phyloP scores from a whole-genome alignment of 805 yeast genomes.

The Saturnispora silvae region DNA sequence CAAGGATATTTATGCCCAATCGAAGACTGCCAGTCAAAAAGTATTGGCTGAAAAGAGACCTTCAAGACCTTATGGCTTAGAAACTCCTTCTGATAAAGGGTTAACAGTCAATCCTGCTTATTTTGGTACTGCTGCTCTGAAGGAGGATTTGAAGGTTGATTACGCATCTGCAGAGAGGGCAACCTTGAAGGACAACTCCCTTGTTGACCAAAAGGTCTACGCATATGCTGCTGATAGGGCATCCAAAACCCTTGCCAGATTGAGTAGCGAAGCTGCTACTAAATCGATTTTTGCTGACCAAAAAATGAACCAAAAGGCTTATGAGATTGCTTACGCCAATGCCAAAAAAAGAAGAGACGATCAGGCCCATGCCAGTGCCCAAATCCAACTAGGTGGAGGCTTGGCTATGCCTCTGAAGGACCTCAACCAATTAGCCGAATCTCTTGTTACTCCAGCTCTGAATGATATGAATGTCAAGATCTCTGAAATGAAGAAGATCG shows the following conservation, averaged over 20 bases:
- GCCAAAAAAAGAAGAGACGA: constrained; percentile 40
- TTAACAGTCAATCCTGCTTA: constrained; percentile 29
- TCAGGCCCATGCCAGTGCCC: constrained; percentile 33
- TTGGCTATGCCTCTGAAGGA: constrained; percentile 64
- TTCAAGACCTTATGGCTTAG: constrained; percentile 26
- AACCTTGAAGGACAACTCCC: constrained; percentile 26
- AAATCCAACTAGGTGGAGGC: constrained; percentile 83
- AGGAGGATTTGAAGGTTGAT: constrained; percentile 18
- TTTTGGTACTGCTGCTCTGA: constrained; percentile 45
- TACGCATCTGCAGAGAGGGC: constrained; percentile 36
- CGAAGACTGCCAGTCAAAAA: constrained; percentile 9
- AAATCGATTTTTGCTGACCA: constrained; percentile 20
- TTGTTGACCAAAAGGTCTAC: constrained; percentile 34
- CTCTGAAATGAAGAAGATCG: constrained; percentile 60
- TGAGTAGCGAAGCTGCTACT: constrained; percentile 20
- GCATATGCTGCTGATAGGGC: constrained; percentile 45
- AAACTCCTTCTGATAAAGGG: constrained; percentile 29
- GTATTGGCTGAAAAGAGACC: constrained; percentile 8
- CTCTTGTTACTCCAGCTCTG: constrained; percentile 75
- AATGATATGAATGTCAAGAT: constrained; percentile 52
- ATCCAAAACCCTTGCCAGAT: constrained; percentile 21
- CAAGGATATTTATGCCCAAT: constrained; percentile 11
- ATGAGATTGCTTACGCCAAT: constrained; percentile 64
- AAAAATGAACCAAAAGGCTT: constrained; percentile 54
- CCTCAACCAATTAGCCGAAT: constrained; percentile 67